A percentile compares a stretch with the other conserved stretches of the same genome.
These are phyloP conservation scores for Huntiella moniliformis DNA, from an alignment of 2,329 filamentous ascomycete species.

Conservation along the genomic window DNA sequence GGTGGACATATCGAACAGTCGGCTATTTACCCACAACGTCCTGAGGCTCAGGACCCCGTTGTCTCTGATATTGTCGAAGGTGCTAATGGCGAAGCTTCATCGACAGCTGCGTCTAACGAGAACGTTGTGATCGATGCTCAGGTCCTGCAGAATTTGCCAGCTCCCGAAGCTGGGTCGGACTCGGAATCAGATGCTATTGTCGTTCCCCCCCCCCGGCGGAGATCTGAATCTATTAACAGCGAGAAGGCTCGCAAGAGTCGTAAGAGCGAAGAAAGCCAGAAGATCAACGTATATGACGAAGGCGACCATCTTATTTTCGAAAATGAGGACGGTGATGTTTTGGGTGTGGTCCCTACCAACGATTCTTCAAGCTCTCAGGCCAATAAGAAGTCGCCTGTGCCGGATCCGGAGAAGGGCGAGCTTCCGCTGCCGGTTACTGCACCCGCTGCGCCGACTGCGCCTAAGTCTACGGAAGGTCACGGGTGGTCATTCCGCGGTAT, in stretches of 20 bases:
- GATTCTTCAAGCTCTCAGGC: slow-evolving; percentile 10
- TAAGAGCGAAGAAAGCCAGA: slow-evolving; percentile 10
- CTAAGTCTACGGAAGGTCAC: not conserved
- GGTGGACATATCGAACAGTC: slow-evolving; percentile 82
- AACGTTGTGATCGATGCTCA: not conserved
- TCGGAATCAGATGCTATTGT: not conserved
- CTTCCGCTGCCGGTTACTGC: slow-evolving; percentile 5
- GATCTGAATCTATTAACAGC: slow-evolving; percentile 13
- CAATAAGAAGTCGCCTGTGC: slow-evolving; percentile 10
- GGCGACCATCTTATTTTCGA: slow-evolving; percentile 65
- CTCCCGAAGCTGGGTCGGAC: not conserved
- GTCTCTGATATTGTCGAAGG: not conserved
- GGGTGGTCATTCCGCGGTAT: slow-evolving; percentile 22
- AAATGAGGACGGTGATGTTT: slow-evolving; percentile 69
- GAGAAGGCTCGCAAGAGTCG: slow-evolving; percentile 10
- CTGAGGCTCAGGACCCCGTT: slow-evolving; percentile 1
- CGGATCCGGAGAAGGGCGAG: slow-evolving; percentile 13
- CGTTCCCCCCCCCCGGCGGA: not conserved
- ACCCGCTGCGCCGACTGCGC: slow-evolving; percentile 12
- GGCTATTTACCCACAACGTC: slow-evolving; percentile 53
- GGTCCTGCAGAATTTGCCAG: not conserved
- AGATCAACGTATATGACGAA: slow-evolving; percentile 60
- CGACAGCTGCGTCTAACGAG: slow-evolving; percentile 3
- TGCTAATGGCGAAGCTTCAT: not conserved
- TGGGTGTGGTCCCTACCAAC: slow-evolving; percentile 40